Evolutionary conservation across 257 asterid genomes (phyloP).

Genomic region (Capsicum chinense): DNA sequence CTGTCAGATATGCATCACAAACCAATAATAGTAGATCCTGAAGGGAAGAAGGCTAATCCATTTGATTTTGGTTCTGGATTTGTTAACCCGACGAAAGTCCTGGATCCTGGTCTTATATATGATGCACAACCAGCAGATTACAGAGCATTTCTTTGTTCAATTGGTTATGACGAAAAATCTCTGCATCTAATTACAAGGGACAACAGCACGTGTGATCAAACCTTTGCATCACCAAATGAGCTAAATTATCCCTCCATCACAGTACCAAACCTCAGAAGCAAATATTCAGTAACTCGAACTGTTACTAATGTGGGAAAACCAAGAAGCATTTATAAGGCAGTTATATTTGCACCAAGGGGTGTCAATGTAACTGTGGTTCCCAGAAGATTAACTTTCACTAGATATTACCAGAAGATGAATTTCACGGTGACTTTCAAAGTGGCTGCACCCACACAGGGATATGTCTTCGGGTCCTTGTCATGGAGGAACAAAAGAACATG

Average conservation of each 20-base stretch:
- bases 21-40: slow-evolving; percentile 72
- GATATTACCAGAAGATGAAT: slow-evolving; percentile 65
- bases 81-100: slow-evolving; percentile 65
- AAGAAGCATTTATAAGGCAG: slow-evolving; percentile 58
- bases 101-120: slow-evolving; percentile 80
- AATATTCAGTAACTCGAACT: slow-evolving; percentile 61
- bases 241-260: slow-evolving; percentile 87
- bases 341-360: slow-evolving; percentile 66
- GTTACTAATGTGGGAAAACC: slow-evolving; percentile 84
- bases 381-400: slow-evolving; percentile 50
- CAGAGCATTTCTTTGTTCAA: slow-evolving; percentile 76
- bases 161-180: slow-evolving; percentile 71
- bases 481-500: slow-evolving; percentile 70
- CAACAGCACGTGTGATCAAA: slow-evolving; percentile 67
- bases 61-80: slow-evolving; percentile 90
- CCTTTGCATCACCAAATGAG: slow-evolving; percentile 56
- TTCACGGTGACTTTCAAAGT: slow-evolving; percentile 71
- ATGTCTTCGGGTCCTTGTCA: slow-evolving; percentile 80
- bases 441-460: slow-evolving; percentile 58
- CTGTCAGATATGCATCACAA: slow-evolving; percentile 62
- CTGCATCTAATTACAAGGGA: slow-evolving; percentile 76
- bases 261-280: slow-evolving; percentile 57
- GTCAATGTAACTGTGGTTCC: slow-evolving; percentile 72
- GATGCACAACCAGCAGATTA: slow-evolving; percentile 72
- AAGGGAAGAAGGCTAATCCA: slow-evolving; percentile 72